phyloP scores from a whole-genome alignment of 2,329 filamentous ascomycete genomes.

The Xylariomycetidae sp. region DNA sequence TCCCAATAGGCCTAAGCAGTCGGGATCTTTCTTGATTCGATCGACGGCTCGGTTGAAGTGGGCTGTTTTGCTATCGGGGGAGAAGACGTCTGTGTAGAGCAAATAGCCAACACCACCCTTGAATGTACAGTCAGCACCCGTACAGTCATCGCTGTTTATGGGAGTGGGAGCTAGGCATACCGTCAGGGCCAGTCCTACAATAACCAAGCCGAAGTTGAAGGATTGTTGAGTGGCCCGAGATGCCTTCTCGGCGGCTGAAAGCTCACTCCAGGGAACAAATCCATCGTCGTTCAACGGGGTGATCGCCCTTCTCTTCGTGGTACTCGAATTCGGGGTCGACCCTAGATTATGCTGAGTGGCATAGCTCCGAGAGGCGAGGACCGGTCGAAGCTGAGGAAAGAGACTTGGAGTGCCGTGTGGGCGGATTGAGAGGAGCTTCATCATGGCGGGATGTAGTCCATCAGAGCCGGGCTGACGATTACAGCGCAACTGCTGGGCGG shows the following conservation, averaged over 20 bases:
- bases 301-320: slow-evolving; percentile 60
- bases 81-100: slow-evolving; percentile 78
- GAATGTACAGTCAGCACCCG: slow-evolving; percentile 8
- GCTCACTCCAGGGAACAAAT: slow-evolving; percentile 71
- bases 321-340: slow-evolving; percentile 21
- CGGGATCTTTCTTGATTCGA: slow-evolving; percentile 67
- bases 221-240: slow-evolving; percentile 84
- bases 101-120: slow-evolving; percentile 75
- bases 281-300: slow-evolving; percentile 87
- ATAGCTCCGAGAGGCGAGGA: slow-evolving; percentile 46
- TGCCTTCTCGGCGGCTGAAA: slow-evolving; percentile 73
- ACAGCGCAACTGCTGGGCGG: too few species aligned
- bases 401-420: slow-evolving; percentile 30
- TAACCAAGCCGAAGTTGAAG: slow-evolving; percentile 77
- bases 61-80: slow-evolving; percentile 76
- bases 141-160: not conserved
- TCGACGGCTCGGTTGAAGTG: slow-evolving; percentile 86
- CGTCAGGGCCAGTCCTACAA: slow-evolving; percentile 71
- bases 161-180: slow-evolving; percentile 39
- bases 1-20: slow-evolving; percentile 71
- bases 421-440: slow-evolving; percentile 38
- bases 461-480: too few species aligned
- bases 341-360: slow-evolving; percentile 51
- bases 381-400: slow-evolving; percentile 29
- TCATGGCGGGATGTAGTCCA: slow-evolving; percentile 35